phyloP scores from a whole-genome alignment of 2,329 filamentous ascomycete genomes.

The Phyllosticta paracitricarpa region DNA sequence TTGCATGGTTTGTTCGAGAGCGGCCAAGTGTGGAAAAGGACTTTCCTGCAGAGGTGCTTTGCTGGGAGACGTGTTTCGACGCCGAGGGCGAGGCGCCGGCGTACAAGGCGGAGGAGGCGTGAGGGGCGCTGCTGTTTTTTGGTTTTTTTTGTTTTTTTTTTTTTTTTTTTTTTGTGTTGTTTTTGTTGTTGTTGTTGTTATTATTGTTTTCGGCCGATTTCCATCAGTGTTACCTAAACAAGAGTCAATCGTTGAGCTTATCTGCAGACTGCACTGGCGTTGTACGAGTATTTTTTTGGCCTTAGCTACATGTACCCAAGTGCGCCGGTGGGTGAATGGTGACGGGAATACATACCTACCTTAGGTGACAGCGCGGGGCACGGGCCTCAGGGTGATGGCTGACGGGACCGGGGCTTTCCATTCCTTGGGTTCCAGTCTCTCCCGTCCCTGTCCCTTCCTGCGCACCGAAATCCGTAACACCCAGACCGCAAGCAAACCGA shows the following conservation, averaged over 20 bases:
- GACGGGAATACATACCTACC: no score
- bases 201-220: not conserved
- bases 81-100: slow-evolving; percentile 18
- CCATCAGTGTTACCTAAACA: no score
- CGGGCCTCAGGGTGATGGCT: not conserved
- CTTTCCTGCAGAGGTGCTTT: slow-evolving; percentile 31
- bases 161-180: not conserved
- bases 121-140: not conserved
- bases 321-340: no score
- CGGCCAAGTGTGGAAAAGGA: slow-evolving; percentile 35
- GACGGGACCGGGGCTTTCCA: not conserved
- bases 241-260: not conserved
- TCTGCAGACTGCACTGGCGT: not conserved
- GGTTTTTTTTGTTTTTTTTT: not conserved
- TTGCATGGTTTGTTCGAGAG: slow-evolving; percentile 37
- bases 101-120: not conserved
- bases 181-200: not conserved
- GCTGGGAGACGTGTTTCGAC: slow-evolving; percentile 40
- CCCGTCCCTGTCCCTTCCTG: no score
- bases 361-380: not conserved
- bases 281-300: not conserved
- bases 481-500: no score
- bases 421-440: not conserved
- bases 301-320: no score
- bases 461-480: no score